phyloP scores from a whole-genome alignment of 2,329 filamentous ascomycete species.

The Monilinia laxa region DNA sequence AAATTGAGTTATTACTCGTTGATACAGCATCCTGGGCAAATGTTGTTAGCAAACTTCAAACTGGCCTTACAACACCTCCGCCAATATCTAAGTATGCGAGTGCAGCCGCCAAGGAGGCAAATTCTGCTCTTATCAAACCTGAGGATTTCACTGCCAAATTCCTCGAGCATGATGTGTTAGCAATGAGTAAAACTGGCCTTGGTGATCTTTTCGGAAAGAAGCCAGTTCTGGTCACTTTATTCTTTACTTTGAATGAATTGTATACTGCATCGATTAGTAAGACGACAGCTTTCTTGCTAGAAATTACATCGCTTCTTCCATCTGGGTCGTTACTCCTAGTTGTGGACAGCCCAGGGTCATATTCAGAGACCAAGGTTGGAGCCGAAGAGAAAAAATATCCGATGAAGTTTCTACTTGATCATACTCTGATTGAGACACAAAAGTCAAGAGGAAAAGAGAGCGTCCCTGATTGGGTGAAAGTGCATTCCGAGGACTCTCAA shows the following conservation, averaged over 20 bases:
- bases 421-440: slow-evolving; percentile 61
- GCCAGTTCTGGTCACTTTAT: slow-evolving; percentile 68
- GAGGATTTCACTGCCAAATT: slow-evolving; percentile 46
- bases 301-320: slow-evolving; percentile 58
- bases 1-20: slow-evolving; percentile 58
- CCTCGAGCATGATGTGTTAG: slow-evolving; percentile 51
- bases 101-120: slow-evolving; percentile 47
- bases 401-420: slow-evolving; percentile 90
- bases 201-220: slow-evolving; percentile 34
- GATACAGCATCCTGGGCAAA: slow-evolving; percentile 78
- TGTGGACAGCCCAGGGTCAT: slow-evolving; percentile 90
- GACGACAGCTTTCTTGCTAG: slow-evolving; percentile 74
- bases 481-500: slow-evolving; percentile 71
- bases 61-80: slow-evolving; percentile 54
- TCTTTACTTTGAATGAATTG: slow-evolving; percentile 96
- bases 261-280: slow-evolving; percentile 72
- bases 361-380: slow-evolving; percentile 76
- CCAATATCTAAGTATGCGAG: slow-evolving; percentile 55
- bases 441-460: slow-evolving; percentile 42
- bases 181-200: slow-evolving; percentile 43
- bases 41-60: slow-evolving; percentile 59
- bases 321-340: slow-evolving; percentile 72
- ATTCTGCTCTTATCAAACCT: slow-evolving; percentile 46
- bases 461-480: slow-evolving; percentile 64
- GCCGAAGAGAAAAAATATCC: slow-evolving; percentile 68